A percentile compares a stretch with the other conserved stretches of the same genome.
Evolutionary conservation across 495 filamentous ascomycete genomes (phyloP).

Genomic region (Podospora anserina): DNA sequence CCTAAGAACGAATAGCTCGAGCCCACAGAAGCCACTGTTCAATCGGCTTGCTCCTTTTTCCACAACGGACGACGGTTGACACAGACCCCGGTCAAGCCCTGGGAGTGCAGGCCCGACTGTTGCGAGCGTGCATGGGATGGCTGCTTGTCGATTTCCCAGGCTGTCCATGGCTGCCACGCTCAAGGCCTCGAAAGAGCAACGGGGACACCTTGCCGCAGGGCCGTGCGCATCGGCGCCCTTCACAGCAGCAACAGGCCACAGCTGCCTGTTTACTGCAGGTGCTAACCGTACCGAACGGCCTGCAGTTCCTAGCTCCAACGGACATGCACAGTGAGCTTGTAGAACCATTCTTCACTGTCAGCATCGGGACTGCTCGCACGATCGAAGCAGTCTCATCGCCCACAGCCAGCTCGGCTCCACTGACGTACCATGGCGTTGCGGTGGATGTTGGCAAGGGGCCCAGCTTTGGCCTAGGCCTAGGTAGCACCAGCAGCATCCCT

Average conservation of each 20-base stretch:
- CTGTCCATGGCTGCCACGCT: not conserved
- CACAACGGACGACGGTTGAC: conserved; percentile 13
- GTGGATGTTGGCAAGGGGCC: conserved; percentile 19
- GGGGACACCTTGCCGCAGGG: not conserved
- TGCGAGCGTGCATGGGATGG: conserved; percentile 17
- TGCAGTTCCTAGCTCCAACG: not conserved
- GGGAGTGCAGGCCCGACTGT: conserved; percentile 21
- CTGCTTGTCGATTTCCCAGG: not conserved
- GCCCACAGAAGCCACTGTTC: conserved; percentile 14
- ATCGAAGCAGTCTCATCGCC: conserved; percentile 18
- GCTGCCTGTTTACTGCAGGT: not conserved
- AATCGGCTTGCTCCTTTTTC: conserved; percentile 15
- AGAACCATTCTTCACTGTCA: not conserved
- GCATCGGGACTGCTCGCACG: conserved; percentile 1
- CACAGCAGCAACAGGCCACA: conserved; percentile 2
- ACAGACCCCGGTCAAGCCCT: conserved; percentile 13
- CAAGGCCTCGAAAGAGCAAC: not conserved
- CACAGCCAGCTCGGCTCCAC: not conserved
- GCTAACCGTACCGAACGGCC: not conserved
- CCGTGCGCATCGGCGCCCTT: conserved; percentile 4
- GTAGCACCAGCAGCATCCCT: conserved; percentile 1
- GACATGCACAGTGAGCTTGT: not conserved
- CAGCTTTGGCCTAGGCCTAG: conserved; percentile 11
- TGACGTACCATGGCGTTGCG: conserved; percentile 12
- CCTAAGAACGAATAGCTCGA: conserved; percentile 6